Percentiles rank a stretch among this genome's conserved stretches.
phyloP scores from a whole-genome alignment of 1,284 basidiomycete species.

The Boletellus deceptivus region DNA sequence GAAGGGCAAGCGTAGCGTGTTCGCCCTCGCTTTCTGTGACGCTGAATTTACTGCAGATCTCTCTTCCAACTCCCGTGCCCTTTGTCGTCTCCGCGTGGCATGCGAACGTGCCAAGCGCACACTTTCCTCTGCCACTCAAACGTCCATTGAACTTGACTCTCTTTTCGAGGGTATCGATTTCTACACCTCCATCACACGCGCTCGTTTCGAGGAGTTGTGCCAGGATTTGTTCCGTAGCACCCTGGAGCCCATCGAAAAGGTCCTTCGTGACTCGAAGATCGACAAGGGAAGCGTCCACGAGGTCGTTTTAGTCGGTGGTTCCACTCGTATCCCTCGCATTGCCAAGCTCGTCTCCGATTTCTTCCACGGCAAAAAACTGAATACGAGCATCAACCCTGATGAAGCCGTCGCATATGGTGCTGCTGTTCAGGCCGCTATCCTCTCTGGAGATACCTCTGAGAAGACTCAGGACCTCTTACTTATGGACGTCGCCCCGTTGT shows the following conservation, averaged over 20 bases:
- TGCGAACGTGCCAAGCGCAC: conserved; percentile 99
- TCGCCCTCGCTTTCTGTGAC: background rate
- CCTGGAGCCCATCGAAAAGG: conserved; percentile 97
- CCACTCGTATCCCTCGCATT: conserved; percentile 97
- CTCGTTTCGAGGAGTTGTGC: conserved; percentile 91
- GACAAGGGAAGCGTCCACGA: conserved; percentile 95
- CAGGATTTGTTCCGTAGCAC: conserved; percentile 64
- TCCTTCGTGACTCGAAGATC: conserved; percentile 96
- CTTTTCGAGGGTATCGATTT: conserved; percentile 98
- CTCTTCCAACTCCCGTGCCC: conserved; percentile 88
- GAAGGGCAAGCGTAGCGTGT: conserved; percentile 60
- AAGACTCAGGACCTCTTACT: conserved; percentile 96
- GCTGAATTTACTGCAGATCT: conserved; percentile 56
- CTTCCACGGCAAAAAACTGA: conserved; percentile 97
- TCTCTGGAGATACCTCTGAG: conserved; percentile 97
- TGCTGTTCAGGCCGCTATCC: conserved; percentile 97
- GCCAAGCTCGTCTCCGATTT: conserved; percentile 98
- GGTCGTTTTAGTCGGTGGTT: conserved; percentile 97
- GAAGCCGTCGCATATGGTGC: conserved; percentile 99
- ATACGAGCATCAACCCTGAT: conserved; percentile 98
- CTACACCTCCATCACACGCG: conserved; percentile 97
- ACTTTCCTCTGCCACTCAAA: conserved; percentile 94
- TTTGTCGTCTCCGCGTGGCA: conserved; percentile 95
- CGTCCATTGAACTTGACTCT: conserved; percentile 97
- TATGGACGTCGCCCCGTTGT: conserved; percentile 95